Base-by-base conservation (phyloP, 495 filamentous ascomycete genomes). In the Xylaria castorea region DNA sequence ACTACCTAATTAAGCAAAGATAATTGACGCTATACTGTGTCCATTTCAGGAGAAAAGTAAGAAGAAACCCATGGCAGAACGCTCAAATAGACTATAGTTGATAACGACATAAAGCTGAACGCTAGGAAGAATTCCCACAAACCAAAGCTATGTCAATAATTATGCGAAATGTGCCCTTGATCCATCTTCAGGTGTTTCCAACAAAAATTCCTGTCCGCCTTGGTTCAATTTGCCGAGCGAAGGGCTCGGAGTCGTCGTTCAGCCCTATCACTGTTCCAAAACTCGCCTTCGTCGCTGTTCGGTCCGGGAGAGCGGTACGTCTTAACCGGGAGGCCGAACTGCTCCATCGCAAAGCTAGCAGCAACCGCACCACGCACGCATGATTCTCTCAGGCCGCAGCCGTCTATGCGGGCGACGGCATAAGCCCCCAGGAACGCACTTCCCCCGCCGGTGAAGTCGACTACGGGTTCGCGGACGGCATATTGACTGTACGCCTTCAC, bases 381-480 rank as follows among this genome's bases (percentile, higher is more conserved):
- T 53, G 30, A 51, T 1, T 36, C 30, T 53, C 14, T 25, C 5
- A 53, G 0, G 5, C 18, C 11, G 27, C 11, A 1, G 3, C 0
- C 1, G 1, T 36, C 64, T n/a, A 14, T 2, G 0, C 9, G 25
- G 18, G 18, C 30, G 27, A 53, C 20, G 7, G 30, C 18, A 14
- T 53, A 67, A 25, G 64, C 64, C 38, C 64, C 64, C 9, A 67
- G 46, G 32, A 67, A 67, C n/a, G 64, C 46, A 11, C 46, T 67
- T 18, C 46, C 46, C 2, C 12, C 22, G 48, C 64, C 64, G 1
- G 48, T 53, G 30, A 51, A 32, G 25, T 67, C 64, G 32, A 25
- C 11, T 11, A 65, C 16, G 11, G 32, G 0, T 40, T 36, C 18
- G 64, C 8, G 8, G 32, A 5, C 1, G 22, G 9, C 5, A 12